Evolutionary conservation across 2,329 filamentous ascomycete species (phyloP).

Genomic region (Alternaria triticimaculans): DNA sequence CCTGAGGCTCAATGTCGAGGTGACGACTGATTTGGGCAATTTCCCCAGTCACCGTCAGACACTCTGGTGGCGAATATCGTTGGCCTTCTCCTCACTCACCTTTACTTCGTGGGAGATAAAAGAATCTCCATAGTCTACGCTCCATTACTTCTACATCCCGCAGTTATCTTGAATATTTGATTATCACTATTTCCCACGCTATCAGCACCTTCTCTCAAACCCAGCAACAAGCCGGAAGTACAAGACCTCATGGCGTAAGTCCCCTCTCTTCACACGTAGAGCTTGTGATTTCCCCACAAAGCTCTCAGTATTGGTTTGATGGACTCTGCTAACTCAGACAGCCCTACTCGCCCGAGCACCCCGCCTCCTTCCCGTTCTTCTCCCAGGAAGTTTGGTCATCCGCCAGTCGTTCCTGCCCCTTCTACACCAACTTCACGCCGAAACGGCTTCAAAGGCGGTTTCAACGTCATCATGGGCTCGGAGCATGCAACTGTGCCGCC

Average conservation of each 20-base stretch:
- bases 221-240: neutral
- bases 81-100: neutral
- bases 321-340: constrained; percentile 5
- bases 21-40: neutral
- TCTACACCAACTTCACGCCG: neutral
- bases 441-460: neutral
- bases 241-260: constrained; percentile 15
- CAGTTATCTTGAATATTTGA: neutral
- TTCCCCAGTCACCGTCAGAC: neutral
- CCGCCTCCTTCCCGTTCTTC: constrained; percentile 1
- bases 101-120: neutral
- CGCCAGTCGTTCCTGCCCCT: neutral
- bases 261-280: neutral
- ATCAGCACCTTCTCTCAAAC: neutral
- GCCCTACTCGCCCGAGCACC: constrained; percentile 4
- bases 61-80: neutral
- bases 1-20: neutral
- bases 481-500: constrained; percentile 11
- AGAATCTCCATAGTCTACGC: neutral
- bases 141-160: neutral
- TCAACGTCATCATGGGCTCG: constrained; percentile 5
- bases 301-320: neutral
- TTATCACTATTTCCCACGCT: neutral
- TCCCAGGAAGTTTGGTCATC: neutral
- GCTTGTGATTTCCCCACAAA: neutral